phyloP scores from a whole-genome alignment of 176 grass and related monocot genomes.

The Aegilops longissima region DNA sequence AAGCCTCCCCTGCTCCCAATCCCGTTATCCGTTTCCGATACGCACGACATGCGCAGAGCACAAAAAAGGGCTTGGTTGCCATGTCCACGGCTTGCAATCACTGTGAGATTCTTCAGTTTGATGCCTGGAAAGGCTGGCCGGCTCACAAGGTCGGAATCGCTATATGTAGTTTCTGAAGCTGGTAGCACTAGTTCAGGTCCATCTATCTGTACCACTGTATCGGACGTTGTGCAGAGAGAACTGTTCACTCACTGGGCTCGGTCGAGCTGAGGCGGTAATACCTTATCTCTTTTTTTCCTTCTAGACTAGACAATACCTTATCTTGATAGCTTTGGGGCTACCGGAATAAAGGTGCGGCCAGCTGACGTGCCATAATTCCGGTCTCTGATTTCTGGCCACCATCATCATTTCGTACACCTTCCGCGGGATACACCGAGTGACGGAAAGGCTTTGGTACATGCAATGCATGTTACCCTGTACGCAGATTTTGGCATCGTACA shows the following conservation, averaged over 20 bases:
- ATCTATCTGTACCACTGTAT: no score
- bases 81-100: not conserved
- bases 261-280: no score
- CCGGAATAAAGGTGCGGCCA: no score
- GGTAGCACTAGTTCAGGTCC: no score
- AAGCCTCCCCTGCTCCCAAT: constrained; percentile 24
- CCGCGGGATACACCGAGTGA: not conserved
- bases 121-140: constrained; percentile 6
- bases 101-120: not conserved
- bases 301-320: no score
- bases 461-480: not conserved
- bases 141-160: not conserved
- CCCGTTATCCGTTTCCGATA: constrained; percentile 22
- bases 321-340: not conserved
- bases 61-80: not conserved
- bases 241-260: no score
- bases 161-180: no score
- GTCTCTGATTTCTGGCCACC: not conserved
- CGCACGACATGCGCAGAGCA: constrained; percentile 5
- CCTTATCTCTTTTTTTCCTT: no score
- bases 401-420: not conserved
- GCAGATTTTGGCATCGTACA: not conserved
- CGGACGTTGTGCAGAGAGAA: no score
- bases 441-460: not conserved
- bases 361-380: not conserved